phyloP scores from a whole-genome alignment of 2,329 filamentous ascomycete genomes.

The Fusarium praegraminearum region DNA sequence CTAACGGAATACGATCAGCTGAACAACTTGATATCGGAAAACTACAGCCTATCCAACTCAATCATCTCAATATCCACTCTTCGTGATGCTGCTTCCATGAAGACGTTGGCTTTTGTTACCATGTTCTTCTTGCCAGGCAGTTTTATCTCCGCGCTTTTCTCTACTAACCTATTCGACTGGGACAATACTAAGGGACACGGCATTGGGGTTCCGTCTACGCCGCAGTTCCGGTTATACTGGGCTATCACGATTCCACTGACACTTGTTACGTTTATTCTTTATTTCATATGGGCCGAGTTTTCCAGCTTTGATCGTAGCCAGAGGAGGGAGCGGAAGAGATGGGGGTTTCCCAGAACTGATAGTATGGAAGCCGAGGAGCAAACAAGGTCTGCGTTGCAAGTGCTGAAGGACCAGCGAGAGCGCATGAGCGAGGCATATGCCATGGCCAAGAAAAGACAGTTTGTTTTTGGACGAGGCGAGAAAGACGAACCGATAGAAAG shows the following conservation, averaged over 20 bases:
- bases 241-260: constrained; percentile 56
- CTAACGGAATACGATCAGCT: constrained; percentile 46
- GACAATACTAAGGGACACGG: constrained; percentile 39
- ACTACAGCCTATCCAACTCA: constrained; percentile 53
- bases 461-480: constrained; percentile 17
- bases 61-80: constrained; percentile 54
- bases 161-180: constrained; percentile 53
- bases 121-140: constrained; percentile 59
- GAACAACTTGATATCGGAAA: constrained; percentile 55
- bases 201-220: constrained; percentile 50
- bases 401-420: constrained; percentile 29
- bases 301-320: constrained; percentile 45
- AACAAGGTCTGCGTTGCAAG: constrained; percentile 27
- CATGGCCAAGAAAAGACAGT: constrained; percentile 25
- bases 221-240: constrained; percentile 58
- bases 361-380: constrained; percentile 26
- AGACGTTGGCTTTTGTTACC: constrained; percentile 57
- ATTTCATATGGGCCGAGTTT: constrained; percentile 51
- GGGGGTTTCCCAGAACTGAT: constrained; percentile 33
- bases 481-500: constrained; percentile 14
- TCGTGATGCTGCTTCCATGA: constrained; percentile 59
- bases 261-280: constrained; percentile 51
- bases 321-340: constrained; percentile 25
- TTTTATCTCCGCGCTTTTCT: constrained; percentile 58
- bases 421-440: constrained; percentile 26